Conservation (phyloP, 306 rosid species). For the Sindora glabra region DNA sequence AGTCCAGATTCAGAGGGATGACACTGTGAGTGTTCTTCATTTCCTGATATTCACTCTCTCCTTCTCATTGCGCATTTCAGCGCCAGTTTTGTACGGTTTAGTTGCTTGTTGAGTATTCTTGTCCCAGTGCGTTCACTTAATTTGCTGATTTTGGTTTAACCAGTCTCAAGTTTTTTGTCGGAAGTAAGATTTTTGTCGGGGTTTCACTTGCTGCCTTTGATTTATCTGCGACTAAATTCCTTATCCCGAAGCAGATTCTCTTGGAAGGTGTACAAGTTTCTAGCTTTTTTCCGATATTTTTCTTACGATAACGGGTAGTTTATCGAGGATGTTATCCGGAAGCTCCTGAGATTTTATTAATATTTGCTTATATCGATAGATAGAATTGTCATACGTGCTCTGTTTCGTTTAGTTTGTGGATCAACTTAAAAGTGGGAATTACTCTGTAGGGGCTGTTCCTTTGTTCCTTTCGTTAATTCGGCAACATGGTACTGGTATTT, state of each 20-base stretch:
- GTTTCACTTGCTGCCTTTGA: not conserved
- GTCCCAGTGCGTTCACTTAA: too few species aligned
- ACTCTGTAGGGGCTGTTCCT: not conserved
- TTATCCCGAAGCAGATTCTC: not conserved
- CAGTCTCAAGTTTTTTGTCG: not conserved
- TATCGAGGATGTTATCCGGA: not conserved
- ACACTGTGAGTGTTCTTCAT: conserved; percentile 43
- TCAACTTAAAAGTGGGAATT: not conserved
- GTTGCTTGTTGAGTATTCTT: not conserved
- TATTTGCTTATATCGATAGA: not conserved
- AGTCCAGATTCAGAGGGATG: conserved; percentile 69
- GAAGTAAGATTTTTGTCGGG: not conserved
- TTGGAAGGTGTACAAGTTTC: not conserved
- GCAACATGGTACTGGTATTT: not conserved
- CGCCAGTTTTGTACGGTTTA: not conserved
- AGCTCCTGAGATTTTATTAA: not conserved
- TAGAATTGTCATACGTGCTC: not conserved
- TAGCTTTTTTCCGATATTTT: not conserved
- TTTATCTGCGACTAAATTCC: too few species aligned
- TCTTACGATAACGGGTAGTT: not conserved
- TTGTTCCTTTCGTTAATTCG: not conserved
- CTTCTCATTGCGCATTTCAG: not conserved
- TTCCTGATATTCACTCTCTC: not conserved
- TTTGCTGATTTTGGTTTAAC: not conserved
- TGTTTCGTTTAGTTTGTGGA: not conserved